phyloP scores from a whole-genome alignment of 768 basidiomycete species.

The Sarcodon sp. region DNA sequence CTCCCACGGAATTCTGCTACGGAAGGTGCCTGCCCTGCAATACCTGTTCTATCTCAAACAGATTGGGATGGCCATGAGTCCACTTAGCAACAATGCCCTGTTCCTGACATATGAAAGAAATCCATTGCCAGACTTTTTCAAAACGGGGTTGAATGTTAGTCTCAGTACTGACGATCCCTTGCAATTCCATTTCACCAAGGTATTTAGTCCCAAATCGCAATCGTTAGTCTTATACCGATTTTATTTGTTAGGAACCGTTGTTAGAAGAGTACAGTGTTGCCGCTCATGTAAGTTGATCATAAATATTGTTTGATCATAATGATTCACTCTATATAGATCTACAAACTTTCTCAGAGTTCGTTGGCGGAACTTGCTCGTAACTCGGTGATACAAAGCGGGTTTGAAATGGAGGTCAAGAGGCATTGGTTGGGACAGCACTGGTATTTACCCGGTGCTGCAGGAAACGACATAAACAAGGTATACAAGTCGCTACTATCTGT shows the following conservation, averaged over 20 bases:
- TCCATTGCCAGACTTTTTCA: conserved; percentile 94
- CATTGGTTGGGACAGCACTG: conserved; percentile 91
- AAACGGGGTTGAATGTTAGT: conserved; percentile 90
- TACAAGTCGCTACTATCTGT: conserved; percentile 5
- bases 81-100: conserved; percentile 93
- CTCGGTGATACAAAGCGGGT: conserved; percentile 92
- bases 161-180: conserved; percentile 92
- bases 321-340: conserved; percentile 47
- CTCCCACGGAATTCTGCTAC: conserved; percentile 95
- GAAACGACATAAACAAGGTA: conserved; percentile 95
- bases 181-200: conserved; percentile 99
- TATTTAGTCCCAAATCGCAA: conserved; percentile 14
- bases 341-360: conserved; percentile 89
- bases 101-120: conserved; percentile 97
- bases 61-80: conserved; percentile 98
- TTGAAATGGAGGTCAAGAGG: conserved; percentile 96
- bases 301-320: background rate
- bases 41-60: conserved; percentile 98
- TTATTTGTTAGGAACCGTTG: conserved; percentile 59
- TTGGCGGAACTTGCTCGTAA: conserved; percentile 97
- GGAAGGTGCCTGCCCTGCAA: conserved; percentile 94
- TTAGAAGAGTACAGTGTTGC: conserved; percentile 97
- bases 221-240: background rate
- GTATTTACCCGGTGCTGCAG: conserved; percentile 87
- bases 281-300: conserved; percentile 56